Base-by-base conservation (phyloP, 352 stramenopile genomes). In the Globisporangium cylindrosporum region DNA sequence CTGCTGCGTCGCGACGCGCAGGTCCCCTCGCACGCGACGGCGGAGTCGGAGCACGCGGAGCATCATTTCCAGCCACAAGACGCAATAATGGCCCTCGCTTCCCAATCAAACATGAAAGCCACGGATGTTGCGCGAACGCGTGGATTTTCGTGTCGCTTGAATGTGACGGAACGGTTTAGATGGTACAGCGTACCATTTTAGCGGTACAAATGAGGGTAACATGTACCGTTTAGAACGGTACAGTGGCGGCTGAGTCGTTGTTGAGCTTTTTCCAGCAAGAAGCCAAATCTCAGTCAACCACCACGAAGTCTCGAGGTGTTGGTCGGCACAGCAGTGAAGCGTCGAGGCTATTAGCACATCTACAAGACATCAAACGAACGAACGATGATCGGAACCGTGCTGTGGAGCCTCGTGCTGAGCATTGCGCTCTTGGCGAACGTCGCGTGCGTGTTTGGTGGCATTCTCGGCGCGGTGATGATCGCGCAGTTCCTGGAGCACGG, bases 401-500 rank as follows among this genome's bases (percentile, higher is more conserved):
- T 73, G 46, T 62, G 66, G 64, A 55, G 59, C 59, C 15, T 46
- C 1, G 24, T 55, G 15, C 18, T 66, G 20, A 70, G 32, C 51
- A 61, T 70, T 6, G 43, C 34, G 5, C 53, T 88, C 20, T 51
- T 60, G 20, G 64, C 62, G n/a, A 73, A 77, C 18, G 55, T 60
- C 29, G 68, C 56, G 48, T 65, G 62, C 8, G 60, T 80, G 36
- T 34, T 75, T 25, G 69, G 73, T 29, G 72, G 72, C 15, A 66
- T 89, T 49, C 55, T 90, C 25, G 79, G 80, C 27, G 70, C 72
- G 6, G 67, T 84, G 25, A 84, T 93, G 78, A 85, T 86, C 57
- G 73, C 83, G 58, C 85, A 93, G 73, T 86, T 81, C 58, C 75
- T 93, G 58, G 78, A 90, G 60, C 74, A 86, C 60, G 81, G 81